Base-by-base conservation (phyloP, 371 early-diverging fungal species). In the Thermomucor indicae-seudaticae region DNA sequence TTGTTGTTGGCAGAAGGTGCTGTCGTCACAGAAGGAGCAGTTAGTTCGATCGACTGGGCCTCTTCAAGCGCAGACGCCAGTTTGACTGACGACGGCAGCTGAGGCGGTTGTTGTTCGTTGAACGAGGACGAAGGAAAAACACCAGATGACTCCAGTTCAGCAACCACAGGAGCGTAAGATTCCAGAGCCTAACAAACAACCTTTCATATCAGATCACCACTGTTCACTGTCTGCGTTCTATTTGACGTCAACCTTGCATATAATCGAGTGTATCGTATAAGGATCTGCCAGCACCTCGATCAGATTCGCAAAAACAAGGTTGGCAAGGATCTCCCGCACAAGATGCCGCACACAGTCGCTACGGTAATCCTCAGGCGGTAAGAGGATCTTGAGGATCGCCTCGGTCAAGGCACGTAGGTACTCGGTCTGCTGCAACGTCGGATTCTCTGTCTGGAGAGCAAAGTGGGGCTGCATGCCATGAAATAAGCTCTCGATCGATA, bases 381-480 rank as follows among this genome's bases (percentile, higher is more conserved):
- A 50, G 19, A 82, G 22, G 0, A 62, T 43, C 29, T 55, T 59
- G 16, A 82, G 62, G 5, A 82, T 47, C 22, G 69, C 61, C 14
- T 79, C 79, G 4, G 79, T 55, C 4, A 80, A 42, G n/a, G 70
- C 57, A 6, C 75, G 67, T 1, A 79, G 47, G 30, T 82, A 82
- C 31, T 82, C 80, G 25, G 57, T 55, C 38, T 80, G 77, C 30
- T 68, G 47, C 24, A 72, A 67, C 4, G 12, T 19, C 6, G 35
- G 27, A 8, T 20, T 32, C 23, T 20, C 58, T 25, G 67, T 62
- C 24, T 65, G 51, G 10, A 82, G 47, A 0, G 80, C 83, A 63
- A 77, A 78, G 49, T 82, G 83, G 3, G 83, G 83, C 23, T 82
- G 83, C 47, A 76, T 60, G n/a, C 83, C 83, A 57, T 82, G 80